Evolutionary conservation across 2,329 filamentous ascomycete genomes (phyloP).

Genomic region (Cladophialophora psammophila): DNA sequence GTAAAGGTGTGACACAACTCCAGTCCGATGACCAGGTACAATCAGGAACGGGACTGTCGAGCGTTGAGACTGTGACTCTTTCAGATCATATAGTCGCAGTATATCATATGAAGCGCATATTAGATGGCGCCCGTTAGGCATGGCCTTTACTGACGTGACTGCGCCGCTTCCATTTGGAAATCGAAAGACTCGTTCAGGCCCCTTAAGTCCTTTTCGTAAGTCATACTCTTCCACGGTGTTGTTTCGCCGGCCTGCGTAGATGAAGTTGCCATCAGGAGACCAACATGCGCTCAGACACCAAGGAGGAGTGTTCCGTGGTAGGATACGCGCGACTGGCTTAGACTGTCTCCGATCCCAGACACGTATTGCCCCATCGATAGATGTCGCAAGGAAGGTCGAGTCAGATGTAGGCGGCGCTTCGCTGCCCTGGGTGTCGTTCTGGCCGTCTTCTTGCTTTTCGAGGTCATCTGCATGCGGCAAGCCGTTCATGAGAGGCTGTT

Average conservation of each 20-base stretch:
- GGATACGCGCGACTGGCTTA: constrained; percentile 79
- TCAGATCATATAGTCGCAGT: constrained; percentile 87
- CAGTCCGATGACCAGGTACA: constrained; percentile 86
- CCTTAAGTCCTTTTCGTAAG: constrained; percentile 78
- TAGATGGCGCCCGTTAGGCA: constrained; percentile 91
- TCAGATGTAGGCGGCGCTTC: constrained; percentile 62
- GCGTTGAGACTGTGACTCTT: constrained; percentile 69
- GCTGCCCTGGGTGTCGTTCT: constrained; percentile 61
- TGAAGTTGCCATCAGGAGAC: constrained; percentile 93
- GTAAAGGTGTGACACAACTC: constrained; percentile 85
- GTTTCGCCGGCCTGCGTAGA: constrained; percentile 91
- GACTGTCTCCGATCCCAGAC: constrained; percentile 68
- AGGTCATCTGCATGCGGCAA: constrained; percentile 53
- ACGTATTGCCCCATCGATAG: constrained; percentile 57
- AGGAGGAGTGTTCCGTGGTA: constrained; percentile 78
- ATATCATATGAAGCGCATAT: constrained; percentile 91
- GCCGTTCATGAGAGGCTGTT: constrained; percentile 49
- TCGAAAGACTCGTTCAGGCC: constrained; percentile 79
- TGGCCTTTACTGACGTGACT: constrained; percentile 84
- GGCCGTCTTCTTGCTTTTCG: constrained; percentile 43
- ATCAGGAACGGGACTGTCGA: constrained; percentile 94
- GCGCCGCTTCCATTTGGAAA: constrained; percentile 89
- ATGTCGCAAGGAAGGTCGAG: constrained; percentile 83
- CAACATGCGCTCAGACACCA: constrained; percentile 99
- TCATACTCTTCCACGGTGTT: constrained; percentile 94